A percentile compares a stretch with the other conserved stretches of the same genome.
Conservation (phyloP, 2,329 filamentous ascomycete genomes). For the Ceratocystis colombiana region DNA sequence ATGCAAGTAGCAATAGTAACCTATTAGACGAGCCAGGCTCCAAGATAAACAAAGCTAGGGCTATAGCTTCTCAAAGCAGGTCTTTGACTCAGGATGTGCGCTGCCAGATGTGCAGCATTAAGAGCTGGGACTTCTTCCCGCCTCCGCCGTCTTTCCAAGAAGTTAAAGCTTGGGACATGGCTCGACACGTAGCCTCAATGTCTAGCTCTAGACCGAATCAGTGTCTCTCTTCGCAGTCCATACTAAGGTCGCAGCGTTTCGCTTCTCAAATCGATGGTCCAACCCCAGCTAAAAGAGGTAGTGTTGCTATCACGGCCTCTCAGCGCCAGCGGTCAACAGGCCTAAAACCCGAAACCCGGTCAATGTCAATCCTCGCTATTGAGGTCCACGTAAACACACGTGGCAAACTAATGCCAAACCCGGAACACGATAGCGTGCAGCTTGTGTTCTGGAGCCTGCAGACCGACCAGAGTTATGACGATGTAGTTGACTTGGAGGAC, state of each 20-base stretch:
- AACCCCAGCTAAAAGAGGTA: slow-evolving; percentile 56
- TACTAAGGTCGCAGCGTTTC: neutral
- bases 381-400: slow-evolving; percentile 87
- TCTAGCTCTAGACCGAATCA: neutral
- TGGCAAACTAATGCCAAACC: slow-evolving; percentile 71
- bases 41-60: neutral
- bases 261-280: slow-evolving; percentile 82
- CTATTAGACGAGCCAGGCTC: neutral
- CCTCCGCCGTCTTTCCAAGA: slow-evolving; percentile 60
- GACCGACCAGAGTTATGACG: slow-evolving; percentile 46
- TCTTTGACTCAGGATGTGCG: slow-evolving; percentile 15
- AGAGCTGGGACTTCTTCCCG: slow-evolving; percentile 65
- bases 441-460: slow-evolving; percentile 87
- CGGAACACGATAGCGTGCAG: slow-evolving; percentile 77
- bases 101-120: slow-evolving; percentile 34
- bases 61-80: slow-evolving; percentile 6
- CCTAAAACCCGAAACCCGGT: slow-evolving; percentile 73
- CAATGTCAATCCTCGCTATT: slow-evolving; percentile 94
- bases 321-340: slow-evolving; percentile 51
- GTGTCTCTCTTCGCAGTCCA: neutral
- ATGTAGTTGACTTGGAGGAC: slow-evolving; percentile 35
- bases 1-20: slow-evolving; percentile 27
- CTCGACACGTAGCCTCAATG: neutral
- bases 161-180: slow-evolving; percentile 53
- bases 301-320: slow-evolving; percentile 66